Evolutionary conservation across 2,329 filamentous ascomycete genomes (phyloP).

Genomic region (Diplodia sapinea): DNA sequence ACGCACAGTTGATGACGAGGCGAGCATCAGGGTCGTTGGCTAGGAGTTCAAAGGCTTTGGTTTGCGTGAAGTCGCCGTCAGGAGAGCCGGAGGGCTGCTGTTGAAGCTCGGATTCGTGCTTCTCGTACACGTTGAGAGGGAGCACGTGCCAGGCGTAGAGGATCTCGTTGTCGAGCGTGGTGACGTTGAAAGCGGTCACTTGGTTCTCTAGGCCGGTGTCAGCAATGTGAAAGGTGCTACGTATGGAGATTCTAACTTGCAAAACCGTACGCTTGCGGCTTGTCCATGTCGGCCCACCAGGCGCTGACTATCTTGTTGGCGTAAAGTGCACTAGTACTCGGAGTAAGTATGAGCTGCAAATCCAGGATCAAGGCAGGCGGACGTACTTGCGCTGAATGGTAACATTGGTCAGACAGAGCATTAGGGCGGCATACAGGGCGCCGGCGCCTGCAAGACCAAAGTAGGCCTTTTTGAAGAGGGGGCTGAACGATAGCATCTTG

Average conservation of each 20-base stretch:
- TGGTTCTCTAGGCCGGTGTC: slow-evolving; percentile 69
- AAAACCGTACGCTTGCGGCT: slow-evolving; percentile 85
- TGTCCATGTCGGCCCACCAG: slow-evolving; percentile 73
- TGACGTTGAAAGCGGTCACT: slow-evolving; percentile 81
- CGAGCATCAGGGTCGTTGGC: slow-evolving; percentile 57
- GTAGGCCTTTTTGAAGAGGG: slow-evolving; percentile 45
- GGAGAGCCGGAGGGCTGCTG: slow-evolving; percentile 48
- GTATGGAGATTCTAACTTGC: slow-evolving; percentile 60
- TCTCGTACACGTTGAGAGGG: slow-evolving; percentile 75
- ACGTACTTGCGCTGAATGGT: slow-evolving; percentile 81
- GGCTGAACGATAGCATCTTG: slow-evolving; percentile 40
- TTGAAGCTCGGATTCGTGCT: slow-evolving; percentile 68
- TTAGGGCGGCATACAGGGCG: slow-evolving; percentile 68
- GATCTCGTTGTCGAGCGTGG: slow-evolving; percentile 74
- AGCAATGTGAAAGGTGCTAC: not conserved
- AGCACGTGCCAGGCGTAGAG: slow-evolving; percentile 92
- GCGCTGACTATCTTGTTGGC: slow-evolving; percentile 77
- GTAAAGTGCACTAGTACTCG: slow-evolving; percentile 71
- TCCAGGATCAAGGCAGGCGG: not conserved
- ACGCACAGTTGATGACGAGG: slow-evolving; percentile 61
- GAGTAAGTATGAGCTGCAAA: not conserved
- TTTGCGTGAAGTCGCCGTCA: slow-evolving; percentile 53
- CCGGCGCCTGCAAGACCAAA: slow-evolving; percentile 58
- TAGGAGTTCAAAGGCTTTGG: slow-evolving; percentile 58
- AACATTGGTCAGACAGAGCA: slow-evolving; percentile 70